Conservation (phyloP, 495 filamentous ascomycete genomes). For the Terfezia claveryi region DNA sequence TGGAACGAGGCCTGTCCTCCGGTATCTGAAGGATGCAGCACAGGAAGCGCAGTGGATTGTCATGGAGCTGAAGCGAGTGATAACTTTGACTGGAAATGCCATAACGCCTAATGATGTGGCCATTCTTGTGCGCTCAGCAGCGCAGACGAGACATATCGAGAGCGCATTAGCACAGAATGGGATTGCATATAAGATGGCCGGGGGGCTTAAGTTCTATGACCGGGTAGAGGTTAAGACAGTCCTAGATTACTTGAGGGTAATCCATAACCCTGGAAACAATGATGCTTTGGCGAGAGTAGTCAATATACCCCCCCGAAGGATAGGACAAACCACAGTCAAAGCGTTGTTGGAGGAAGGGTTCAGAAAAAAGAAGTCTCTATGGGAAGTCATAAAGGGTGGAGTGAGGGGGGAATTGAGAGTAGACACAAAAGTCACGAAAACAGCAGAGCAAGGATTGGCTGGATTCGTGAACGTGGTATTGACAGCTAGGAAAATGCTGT, state of each 20-base stretch:
- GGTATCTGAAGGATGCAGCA: slow-evolving; percentile 47
- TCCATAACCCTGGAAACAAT: slow-evolving; percentile 69
- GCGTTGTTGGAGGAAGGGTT: slow-evolving; percentile 52
- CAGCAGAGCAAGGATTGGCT: slow-evolving; percentile 41
- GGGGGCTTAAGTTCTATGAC: slow-evolving; percentile 78
- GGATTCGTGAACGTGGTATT: slow-evolving; percentile 41
- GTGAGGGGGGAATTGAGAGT: slow-evolving; percentile 41
- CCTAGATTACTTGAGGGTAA: slow-evolving; percentile 70
- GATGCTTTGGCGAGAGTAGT: slow-evolving; percentile 71
- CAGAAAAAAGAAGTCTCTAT: slow-evolving; percentile 44
- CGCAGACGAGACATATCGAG: slow-evolving; percentile 68
- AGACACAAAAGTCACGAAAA: slow-evolving; percentile 44
- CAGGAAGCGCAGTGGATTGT: slow-evolving; percentile 79
- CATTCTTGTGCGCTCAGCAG: slow-evolving; percentile 64
- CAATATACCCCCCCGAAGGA: slow-evolving; percentile 59
- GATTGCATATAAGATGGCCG: slow-evolving; percentile 85
- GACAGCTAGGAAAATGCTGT: slow-evolving; percentile 35
- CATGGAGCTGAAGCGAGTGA: slow-evolving; percentile 53
- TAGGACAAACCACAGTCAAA: slow-evolving; percentile 65
- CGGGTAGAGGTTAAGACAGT: slow-evolving; percentile 73
- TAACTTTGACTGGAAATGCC: slow-evolving; percentile 47
- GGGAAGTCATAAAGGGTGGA: slow-evolving; percentile 45
- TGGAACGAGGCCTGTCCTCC: slow-evolving; percentile 65
- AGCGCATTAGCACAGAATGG: slow-evolving; percentile 63
- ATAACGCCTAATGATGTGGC: slow-evolving; percentile 60